Percentiles rank a stretch among this genome's conserved stretches.
Conservation (phyloP, 176 grass and related monocot genomes). For the Zizania latifolia region DNA sequence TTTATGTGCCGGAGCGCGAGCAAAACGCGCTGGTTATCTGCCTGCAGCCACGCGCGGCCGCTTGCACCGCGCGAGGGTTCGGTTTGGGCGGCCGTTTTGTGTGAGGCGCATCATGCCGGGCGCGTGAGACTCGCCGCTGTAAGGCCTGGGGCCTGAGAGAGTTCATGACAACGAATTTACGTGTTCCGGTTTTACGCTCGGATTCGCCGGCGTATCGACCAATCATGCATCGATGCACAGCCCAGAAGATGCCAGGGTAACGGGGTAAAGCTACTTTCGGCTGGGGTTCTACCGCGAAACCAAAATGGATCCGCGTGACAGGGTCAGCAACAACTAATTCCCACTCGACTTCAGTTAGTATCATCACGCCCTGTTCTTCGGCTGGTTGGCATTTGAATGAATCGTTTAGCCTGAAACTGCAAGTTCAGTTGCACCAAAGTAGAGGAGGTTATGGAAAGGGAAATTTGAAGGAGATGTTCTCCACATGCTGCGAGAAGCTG, state of each 20-base stretch:
- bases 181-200: background rate
- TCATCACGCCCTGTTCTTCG: background rate
- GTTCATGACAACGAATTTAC: background rate
- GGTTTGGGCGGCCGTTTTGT: constrained; percentile 56
- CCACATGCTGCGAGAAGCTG: background rate
- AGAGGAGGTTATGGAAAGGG: background rate
- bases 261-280: background rate
- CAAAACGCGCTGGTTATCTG: constrained; percentile 31
- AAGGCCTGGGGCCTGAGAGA: background rate
- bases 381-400: background rate
- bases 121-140: constrained; percentile 44
- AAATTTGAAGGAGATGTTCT: background rate
- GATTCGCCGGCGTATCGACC: background rate
- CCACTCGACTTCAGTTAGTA: background rate
- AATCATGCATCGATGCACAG: background rate
- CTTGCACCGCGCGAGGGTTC: constrained; percentile 23
- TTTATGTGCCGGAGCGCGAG: constrained; percentile 31
- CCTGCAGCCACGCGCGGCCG: background rate
- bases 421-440: background rate
- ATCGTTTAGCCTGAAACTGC: background rate
- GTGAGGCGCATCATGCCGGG: constrained; percentile 57
- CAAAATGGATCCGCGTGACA: background rate
- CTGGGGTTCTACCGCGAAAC: background rate
- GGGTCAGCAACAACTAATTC: background rate
- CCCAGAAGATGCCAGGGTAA: background rate